A percentile compares a stretch with the other conserved stretches of the same genome.
Evolutionary conservation across 768 basidiomycete genomes (phyloP).

Genomic region (Serendipita sp.): DNA sequence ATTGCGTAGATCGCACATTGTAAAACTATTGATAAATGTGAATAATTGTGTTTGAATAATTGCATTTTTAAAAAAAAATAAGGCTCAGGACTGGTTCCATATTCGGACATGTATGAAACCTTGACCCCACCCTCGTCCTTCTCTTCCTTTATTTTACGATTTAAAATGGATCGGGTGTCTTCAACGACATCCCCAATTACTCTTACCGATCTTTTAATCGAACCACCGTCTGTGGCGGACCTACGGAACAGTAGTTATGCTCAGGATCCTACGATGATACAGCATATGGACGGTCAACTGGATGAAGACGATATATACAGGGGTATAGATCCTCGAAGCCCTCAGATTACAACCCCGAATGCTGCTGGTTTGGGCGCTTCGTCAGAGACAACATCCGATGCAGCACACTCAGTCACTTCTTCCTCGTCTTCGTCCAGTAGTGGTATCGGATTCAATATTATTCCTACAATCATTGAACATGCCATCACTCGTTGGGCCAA

Average conservation of each 20-base stretch:
- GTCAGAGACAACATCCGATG: background rate
- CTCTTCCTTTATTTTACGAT: no score
- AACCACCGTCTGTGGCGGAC: background rate
- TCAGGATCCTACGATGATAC: background rate
- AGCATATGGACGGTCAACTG: background rate
- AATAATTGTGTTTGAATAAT: background rate
- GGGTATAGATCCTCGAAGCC: background rate
- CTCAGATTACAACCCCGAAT: background rate
- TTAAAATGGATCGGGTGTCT: background rate
- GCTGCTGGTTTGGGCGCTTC: background rate
- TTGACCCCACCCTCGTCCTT: no score
- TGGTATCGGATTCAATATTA: constrained; percentile 4
- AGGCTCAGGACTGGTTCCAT: background rate
- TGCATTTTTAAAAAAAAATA: background rate
- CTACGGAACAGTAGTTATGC: background rate
- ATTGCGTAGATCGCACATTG: background rate
- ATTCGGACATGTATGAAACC: no score
- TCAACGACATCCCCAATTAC: background rate
- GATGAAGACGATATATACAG: constrained; percentile 2
- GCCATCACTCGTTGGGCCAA: constrained; percentile 62
- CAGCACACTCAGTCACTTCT: background rate
- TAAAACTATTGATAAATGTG: background rate
- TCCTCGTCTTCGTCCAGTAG: background rate
- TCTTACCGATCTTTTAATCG: background rate
- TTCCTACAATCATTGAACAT: constrained; percentile 38